A percentile compares a stretch with the other conserved stretches of the same genome.
Evolutionary conservation across 805 yeast genomes (phyloP).

Genomic region (Ogataea pignaliae): DNA sequence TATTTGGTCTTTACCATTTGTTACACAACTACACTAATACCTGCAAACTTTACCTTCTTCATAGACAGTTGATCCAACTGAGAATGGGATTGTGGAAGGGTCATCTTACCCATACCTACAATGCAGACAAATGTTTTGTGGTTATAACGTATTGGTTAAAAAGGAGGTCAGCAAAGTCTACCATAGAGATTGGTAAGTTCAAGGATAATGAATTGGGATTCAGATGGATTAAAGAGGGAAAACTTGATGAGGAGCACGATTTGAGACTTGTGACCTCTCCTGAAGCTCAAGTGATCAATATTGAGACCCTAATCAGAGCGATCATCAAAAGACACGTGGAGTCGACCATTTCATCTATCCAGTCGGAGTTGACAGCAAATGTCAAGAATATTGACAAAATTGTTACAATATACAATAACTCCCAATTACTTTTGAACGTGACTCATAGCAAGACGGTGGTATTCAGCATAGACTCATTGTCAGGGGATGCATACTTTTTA

Average conservation of each 20-base stretch:
- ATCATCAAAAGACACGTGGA: constrained; percentile 39
- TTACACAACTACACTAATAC: constrained; percentile 58
- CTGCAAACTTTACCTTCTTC: constrained; percentile 57
- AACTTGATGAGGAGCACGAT: constrained; percentile 15
- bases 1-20: constrained; percentile 51
- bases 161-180: constrained; percentile 45
- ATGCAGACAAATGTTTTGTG: constrained; percentile 49
- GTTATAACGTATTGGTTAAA: constrained; percentile 63
- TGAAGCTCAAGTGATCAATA: constrained; percentile 30
- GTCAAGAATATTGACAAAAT: constrained; percentile 27
- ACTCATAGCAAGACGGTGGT: constrained; percentile 27
- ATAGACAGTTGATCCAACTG: constrained; percentile 50
- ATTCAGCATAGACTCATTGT: constrained; percentile 29
- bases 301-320: constrained; percentile 34
- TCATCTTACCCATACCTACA: constrained; percentile 53
- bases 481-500: constrained; percentile 42
- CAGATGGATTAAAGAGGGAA: constrained; percentile 62
- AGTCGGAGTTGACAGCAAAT: constrained; percentile 25
- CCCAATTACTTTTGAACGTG: constrained; percentile 24
- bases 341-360: constrained; percentile 30
- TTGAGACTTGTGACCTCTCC: constrained; percentile 29
- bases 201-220: constrained; percentile 45
- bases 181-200: constrained; percentile 56
- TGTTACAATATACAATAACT: constrained; percentile 22
- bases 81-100: constrained; percentile 54